Percentiles rank a stretch among this genome's conserved stretches.
These are phyloP conservation scores for Clavulina sp. DNA, from an alignment of 768 basidiomycete genomes.

Conservation along the genomic window DNA sequence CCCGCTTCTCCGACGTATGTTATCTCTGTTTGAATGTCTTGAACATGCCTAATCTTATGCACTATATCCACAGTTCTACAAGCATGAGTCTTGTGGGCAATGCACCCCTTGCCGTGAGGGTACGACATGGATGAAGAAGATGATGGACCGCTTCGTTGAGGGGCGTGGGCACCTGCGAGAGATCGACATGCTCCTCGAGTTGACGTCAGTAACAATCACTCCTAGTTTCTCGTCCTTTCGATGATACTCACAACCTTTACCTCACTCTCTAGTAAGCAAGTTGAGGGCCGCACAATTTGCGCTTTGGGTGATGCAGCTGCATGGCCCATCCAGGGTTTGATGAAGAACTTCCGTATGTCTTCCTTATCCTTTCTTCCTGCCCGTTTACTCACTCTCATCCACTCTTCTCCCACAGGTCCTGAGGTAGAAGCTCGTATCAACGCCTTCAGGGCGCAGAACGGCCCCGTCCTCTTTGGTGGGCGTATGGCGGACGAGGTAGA, in stretches of 20 bases:
- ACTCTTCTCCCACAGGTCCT: slow-evolving; percentile 25
- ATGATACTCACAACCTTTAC: background rate
- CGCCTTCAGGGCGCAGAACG: slow-evolving; percentile 53
- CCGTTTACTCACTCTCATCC: background rate
- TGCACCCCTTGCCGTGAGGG: slow-evolving; percentile 90
- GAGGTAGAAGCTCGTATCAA: slow-evolving; percentile 82
- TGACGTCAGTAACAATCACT: slow-evolving; percentile 42
- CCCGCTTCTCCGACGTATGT: slow-evolving; percentile 67
- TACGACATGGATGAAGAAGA: slow-evolving; percentile 99
- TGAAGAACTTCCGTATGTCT: slow-evolving; percentile 73
- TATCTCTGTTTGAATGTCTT: background rate
- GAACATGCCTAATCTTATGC: background rate
- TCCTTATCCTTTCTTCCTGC: slow-evolving; percentile 4
- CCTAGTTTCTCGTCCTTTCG: background rate
- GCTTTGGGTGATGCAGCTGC: slow-evolving; percentile 94
- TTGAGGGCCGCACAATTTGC: slow-evolving; percentile 93
- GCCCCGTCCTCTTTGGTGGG: slow-evolving; percentile 81
- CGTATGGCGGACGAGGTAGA: slow-evolving; percentile 49
- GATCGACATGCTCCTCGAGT: slow-evolving; percentile 94
- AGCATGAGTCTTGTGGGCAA: slow-evolving; percentile 96
- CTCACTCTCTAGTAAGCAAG: slow-evolving; percentile 53
- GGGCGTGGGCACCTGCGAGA: slow-evolving; percentile 82
- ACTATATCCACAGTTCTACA: slow-evolving; percentile 71
- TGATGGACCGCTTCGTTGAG: slow-evolving; percentile 95
- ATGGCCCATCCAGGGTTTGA: slow-evolving; percentile 96